phyloP scores from a whole-genome alignment of 2,329 filamentous ascomycete species.

The Cordyceps cicadae region DNA sequence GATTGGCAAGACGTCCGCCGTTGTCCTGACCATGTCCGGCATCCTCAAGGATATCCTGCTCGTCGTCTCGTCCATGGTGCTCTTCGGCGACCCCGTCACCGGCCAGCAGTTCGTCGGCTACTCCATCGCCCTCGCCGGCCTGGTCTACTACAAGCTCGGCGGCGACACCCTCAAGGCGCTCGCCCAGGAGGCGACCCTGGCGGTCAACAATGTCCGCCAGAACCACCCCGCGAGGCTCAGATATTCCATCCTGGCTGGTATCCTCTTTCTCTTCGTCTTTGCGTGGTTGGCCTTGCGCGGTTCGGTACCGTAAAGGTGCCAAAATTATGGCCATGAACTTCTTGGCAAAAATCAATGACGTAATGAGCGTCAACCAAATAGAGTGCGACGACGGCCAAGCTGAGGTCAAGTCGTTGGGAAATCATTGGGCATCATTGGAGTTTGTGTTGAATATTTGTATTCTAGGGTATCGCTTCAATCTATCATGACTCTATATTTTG shows the following conservation, averaged over 20 bases:
- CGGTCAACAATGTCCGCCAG: background rate
- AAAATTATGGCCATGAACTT: too few species aligned
- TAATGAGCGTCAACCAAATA: too few species aligned
- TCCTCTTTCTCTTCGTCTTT: background rate
- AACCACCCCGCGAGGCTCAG: background rate
- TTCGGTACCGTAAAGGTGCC: background rate
- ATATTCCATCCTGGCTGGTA: background rate
- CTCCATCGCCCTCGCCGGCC: conserved; percentile 67
- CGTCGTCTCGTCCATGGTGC: conserved; percentile 69
- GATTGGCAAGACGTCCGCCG: conserved; percentile 80
- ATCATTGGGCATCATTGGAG: too few species aligned
- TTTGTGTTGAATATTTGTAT: too few species aligned
- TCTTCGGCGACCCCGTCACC: conserved; percentile 70
- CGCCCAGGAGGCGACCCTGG: background rate
- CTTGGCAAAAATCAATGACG: too few species aligned
- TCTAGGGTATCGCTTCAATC: too few species aligned
- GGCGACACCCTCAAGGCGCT: background rate
- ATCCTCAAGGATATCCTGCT: conserved; percentile 84
- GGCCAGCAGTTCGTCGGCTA: conserved; percentile 76
- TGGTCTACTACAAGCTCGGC: conserved; percentile 78
- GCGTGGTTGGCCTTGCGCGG: background rate
- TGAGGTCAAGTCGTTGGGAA: too few species aligned
- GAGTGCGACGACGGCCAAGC: too few species aligned
- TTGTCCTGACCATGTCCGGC: conserved; percentile 79
- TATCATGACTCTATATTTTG: too few species aligned